Evolutionary conservation across 2,329 filamentous ascomycete genomes (phyloP), one percentile per base, ranked within the genome.

Genomic region (Epichloe hybrida): DNA sequence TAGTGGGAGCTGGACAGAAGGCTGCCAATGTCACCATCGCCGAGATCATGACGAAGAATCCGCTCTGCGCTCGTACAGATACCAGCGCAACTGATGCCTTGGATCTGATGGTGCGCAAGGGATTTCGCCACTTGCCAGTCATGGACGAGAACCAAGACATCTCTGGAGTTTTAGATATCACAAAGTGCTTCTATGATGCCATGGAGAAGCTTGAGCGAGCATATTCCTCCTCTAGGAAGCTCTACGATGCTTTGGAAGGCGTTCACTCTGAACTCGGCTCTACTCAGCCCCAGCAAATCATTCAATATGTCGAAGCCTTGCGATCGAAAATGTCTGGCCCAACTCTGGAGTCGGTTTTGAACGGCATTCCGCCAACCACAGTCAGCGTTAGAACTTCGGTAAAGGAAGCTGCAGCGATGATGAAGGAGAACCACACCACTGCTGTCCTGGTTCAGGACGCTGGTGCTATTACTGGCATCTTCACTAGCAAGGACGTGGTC

Each of bases 71-170:
- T 50, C 83, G 93, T 66, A 98, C 93, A 52, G 93, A 98, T 65
- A 98, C 93, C 36, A 97, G 91, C 69, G 93, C 93, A 37, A 98
- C 93, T 42, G 93, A 98, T 74, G 93, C 93, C 35, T 73, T 98
- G 56, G 91, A 98, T 68, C 77, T 97, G 52, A 98, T 98, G 93
- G 93, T 98, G 52, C 80, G 91, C 60, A 97, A 97, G 72, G 93
- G 93, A 17, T 98, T 98, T 75, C 83, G 93, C 59, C 93, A 98
- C 73, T 70, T 98, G 64, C 93, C 93, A 3, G 93, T 98, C 57
- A 98, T 98, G 93, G 93, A 98, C 69, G 93, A 98, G 74, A 97
- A 98, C 68, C 93, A 98, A 70, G 91, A 98, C 64, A 98, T 98
- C 55, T 95, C 90, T 7, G 93, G 93, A 73, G 90, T 98, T 58